Percentiles rank a stretch among this genome's conserved stretches.
Evolutionary conservation across 1,284 basidiomycete genomes (phyloP).

Genomic region (Dichomitus squalens): DNA sequence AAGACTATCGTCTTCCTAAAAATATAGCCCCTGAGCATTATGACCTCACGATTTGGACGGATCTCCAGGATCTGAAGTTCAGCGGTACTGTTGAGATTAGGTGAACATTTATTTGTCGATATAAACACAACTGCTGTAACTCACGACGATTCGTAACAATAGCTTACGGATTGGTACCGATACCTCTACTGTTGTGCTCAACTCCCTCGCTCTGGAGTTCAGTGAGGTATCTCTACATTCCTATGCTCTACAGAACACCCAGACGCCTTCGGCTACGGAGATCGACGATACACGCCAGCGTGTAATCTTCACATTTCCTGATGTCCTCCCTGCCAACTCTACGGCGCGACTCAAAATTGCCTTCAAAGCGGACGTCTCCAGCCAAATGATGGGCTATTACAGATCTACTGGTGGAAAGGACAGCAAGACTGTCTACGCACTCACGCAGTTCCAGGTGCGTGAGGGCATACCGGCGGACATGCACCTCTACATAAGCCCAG

Average conservation of each 20-base stretch:
- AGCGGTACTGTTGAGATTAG: constrained; percentile 77
- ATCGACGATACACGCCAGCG: constrained; percentile 69
- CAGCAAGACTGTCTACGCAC: constrained; percentile 59
- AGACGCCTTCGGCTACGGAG: constrained; percentile 47
- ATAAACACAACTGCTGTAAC: too few relatives aligned
- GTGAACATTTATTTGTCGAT: constrained; percentile 40
- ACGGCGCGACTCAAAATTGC: constrained; percentile 63
- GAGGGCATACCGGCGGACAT: background rate
- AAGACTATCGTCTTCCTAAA: constrained; percentile 74
- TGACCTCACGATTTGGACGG: constrained; percentile 82
- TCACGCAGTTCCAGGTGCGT: constrained; percentile 79
- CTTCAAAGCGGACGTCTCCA: constrained; percentile 66
- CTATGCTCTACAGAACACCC: constrained; percentile 56
- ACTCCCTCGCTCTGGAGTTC: constrained; percentile 72
- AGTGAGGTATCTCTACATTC: constrained; percentile 66
- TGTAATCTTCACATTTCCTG: constrained; percentile 57
- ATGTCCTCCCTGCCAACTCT: constrained; percentile 58
- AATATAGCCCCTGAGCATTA: constrained; percentile 82
- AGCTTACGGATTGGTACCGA: constrained; percentile 74
- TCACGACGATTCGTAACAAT: background rate
- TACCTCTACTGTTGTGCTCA: constrained; percentile 70
- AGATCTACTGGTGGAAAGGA: constrained; percentile 57
- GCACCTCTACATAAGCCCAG: background rate
- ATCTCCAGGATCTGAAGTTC: constrained; percentile 75
- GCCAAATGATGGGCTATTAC: constrained; percentile 77